Conservation (phyloP, 164 flowering plant genomes). For the grape (Vitis vinifera) region DNA sequence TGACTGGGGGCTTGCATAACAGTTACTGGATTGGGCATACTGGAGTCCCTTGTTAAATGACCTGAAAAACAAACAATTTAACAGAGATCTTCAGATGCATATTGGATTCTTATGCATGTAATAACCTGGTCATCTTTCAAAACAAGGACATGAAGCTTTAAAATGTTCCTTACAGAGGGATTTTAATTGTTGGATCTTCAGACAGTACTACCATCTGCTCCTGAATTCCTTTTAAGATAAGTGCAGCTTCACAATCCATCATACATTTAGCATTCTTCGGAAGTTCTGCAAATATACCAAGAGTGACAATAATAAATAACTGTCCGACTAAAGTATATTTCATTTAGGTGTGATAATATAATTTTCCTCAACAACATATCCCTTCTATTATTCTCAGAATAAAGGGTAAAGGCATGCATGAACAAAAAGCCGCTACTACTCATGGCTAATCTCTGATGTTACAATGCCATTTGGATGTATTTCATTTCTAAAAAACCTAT, state of each 20-base stretch:
- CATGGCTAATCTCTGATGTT: too few relatives aligned
- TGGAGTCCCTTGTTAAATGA: constrained; percentile 70
- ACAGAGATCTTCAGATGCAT: constrained; percentile 5
- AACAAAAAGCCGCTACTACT: too few relatives aligned
- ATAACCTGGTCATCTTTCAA: not conserved
- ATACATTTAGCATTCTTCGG: constrained; percentile 64
- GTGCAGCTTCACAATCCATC: constrained; percentile 88
- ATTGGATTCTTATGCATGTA: not conserved
- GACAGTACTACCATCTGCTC: constrained; percentile 67
- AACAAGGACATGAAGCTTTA: constrained; percentile 9
- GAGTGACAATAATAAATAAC: not conserved
- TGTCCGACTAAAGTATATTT: not conserved
- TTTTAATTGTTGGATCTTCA: constrained; percentile 71
- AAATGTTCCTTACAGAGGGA: constrained; percentile 57
- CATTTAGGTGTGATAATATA: not conserved
- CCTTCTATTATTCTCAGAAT: not conserved
- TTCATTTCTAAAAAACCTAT: not conserved
- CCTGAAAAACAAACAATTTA: constrained; percentile 38
- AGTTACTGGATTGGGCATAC: constrained; percentile 56
- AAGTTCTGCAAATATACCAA: constrained; percentile 49
- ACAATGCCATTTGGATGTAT: too few relatives aligned
- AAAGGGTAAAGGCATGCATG: not conserved
- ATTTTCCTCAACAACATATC: constrained; percentile 1
- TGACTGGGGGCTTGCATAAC: constrained; percentile 40
- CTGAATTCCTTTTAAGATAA: constrained; percentile 65